Base-by-base conservation (phyloP, 2,329 filamentous ascomycete species). In the Aphanocladium album region DNA sequence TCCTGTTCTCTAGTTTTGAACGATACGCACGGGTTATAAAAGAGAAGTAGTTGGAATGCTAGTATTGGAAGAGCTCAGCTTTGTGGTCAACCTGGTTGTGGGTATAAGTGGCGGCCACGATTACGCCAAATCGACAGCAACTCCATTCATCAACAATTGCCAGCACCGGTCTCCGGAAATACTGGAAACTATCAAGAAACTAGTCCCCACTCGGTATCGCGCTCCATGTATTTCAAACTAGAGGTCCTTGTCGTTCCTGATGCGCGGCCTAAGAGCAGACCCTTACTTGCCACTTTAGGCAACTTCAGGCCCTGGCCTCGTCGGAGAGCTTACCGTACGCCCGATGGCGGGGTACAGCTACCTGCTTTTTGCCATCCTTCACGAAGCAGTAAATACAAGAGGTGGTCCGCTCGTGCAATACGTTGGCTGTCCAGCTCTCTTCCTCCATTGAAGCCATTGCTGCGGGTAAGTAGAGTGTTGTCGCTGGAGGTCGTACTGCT, bases 361-460 rank as follows among this genome's bases (percentile, higher is more conserved):
- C 21, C 45, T 5, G 2, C 21, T 14, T 11, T 16, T 47, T 27
- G 1, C 7, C 19, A 21, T 25, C 11, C 5, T 47, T 14, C 19
- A 47, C 17, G 7, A 43, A 7, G 39, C 16, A 43, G 16, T 2
- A 4, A n/a, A 19, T 17, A 43, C 16, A 19, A 19, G 4, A 43
- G 19, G 16, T 6, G 5, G 2, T 43, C 19, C 39, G 3, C 39
- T 43, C 17, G 39, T 5, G 2, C 41, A 21, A 21, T 8, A 21
- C 19, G n/a, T n/a, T n/a, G n/a, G n/a, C n/a, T n/a, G n/a, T n/a
- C n/a, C n/a, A n/a, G n/a, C n/a, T n/a, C n/a, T n/a, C n/a, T n/a
- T n/a, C n/a, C n/a, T n/a, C 87, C 2, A 83, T 88, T 60, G 68
- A 79, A 12, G 79, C 80, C n/a, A 69, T 83, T 58, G 63, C 65